Percentiles rank a stretch among this genome's conserved stretches.
Conservation (phyloP, 345 rosid species). For the Populus alba region DNA sequence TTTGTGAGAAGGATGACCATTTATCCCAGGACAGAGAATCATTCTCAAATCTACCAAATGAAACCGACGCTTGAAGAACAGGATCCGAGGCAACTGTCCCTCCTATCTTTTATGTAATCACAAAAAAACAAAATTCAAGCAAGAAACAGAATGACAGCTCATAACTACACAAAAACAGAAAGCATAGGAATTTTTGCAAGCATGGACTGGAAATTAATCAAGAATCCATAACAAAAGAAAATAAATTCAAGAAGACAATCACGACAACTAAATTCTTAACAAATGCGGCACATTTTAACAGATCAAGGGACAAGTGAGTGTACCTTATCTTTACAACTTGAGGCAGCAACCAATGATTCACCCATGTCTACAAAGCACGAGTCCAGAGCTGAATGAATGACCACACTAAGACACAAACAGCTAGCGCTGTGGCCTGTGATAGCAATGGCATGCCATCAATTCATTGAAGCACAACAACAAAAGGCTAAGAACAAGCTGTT, state of each 20-base stretch:
- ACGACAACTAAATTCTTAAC: constrained; percentile 10
- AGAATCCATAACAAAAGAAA: constrained; percentile 9
- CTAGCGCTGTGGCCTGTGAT: constrained; percentile 5
- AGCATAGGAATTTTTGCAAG: constrained; percentile 13
- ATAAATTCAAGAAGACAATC: constrained; percentile 21
- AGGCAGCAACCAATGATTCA: constrained; percentile 49
- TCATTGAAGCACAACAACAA: constrained; percentile 21
- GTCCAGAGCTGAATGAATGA: constrained; percentile 26
- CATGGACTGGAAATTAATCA: constrained; percentile 10
- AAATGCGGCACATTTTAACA: constrained; percentile 25
- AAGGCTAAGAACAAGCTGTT: constrained; percentile 18
- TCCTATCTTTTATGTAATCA: constrained; percentile 46
- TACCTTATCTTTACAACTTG: constrained; percentile 55
- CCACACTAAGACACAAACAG: constrained; percentile 17
- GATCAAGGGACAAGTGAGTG: constrained; percentile 28
- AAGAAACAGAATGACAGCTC: constrained; percentile 28
- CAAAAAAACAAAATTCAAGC: constrained; percentile 26
- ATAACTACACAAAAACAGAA: constrained; percentile 25
- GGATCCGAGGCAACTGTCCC: constrained; percentile 50
- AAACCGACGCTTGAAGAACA: constrained; percentile 68
- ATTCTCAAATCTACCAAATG: constrained; percentile 85
- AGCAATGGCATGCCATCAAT: constrained; percentile 17
- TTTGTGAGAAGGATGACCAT: constrained; percentile 84
- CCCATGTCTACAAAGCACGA: constrained; percentile 43
- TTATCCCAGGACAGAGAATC: constrained; percentile 96